Conservation (phyloP, 208 protist genomes). For the Leishmania braziliensis region DNA sequence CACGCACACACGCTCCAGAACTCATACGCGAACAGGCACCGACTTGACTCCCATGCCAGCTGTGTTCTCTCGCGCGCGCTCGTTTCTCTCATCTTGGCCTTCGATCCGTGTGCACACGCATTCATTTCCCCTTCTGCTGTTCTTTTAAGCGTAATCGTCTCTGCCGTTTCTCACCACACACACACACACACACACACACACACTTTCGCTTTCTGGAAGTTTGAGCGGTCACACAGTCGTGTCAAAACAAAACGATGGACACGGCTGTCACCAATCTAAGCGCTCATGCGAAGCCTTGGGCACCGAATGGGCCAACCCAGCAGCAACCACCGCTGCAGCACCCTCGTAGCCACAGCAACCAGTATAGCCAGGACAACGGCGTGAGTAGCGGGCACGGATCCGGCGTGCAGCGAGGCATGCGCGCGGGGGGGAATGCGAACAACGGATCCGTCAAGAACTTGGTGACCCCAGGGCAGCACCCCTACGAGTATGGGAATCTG, state of each 20-base stretch:
- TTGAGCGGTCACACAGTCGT: neutral
- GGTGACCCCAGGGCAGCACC: conserved; percentile 14
- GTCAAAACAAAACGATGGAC: conserved; percentile 11
- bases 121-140: no score
- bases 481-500: conserved; percentile 14
- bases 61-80: neutral
- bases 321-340: conserved; percentile 29
- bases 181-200: no score
- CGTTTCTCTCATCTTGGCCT: neutral
- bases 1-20: neutral
- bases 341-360: conserved; percentile 20
- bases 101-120: neutral
- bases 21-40: neutral
- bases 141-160: no score
- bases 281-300: conserved; percentile 67
- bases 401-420: conserved; percentile 13
- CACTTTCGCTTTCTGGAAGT: neutral
- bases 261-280: conserved; percentile 46
- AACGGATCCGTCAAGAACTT: conserved; percentile 30
- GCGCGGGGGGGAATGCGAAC: conserved; percentile 12
- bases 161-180: neutral
- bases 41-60: neutral
- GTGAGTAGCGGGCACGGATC: conserved; percentile 4
- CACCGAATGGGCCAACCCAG: conserved; percentile 26
- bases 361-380: conserved; percentile 21